phyloP scores from a whole-genome alignment of 768 basidiomycete genomes.

The Hygrocybe punicea region DNA sequence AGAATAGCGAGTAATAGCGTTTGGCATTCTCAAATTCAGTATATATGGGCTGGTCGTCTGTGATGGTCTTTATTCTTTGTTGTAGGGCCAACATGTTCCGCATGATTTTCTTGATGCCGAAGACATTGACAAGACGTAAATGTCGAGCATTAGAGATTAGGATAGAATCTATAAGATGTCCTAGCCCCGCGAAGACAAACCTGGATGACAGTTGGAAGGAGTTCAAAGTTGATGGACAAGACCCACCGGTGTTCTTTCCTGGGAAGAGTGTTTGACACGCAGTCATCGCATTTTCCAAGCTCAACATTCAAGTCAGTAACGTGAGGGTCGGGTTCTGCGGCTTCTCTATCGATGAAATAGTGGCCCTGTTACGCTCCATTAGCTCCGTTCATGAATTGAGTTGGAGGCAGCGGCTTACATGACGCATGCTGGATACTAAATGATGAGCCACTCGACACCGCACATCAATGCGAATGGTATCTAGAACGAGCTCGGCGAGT shows the following conservation, averaged over 20 bases:
- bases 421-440: conserved; percentile 72
- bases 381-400: conserved; percentile 9
- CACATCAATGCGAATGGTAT: conserved; percentile 83
- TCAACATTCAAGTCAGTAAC: conserved; percentile 82
- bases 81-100: conserved; percentile 90
- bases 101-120: conserved; percentile 82
- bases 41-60: conserved; percentile 48
- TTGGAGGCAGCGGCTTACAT: conserved; percentile 43
- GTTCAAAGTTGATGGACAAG: neutral
- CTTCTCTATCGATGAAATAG: conserved; percentile 77
- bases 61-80: conserved; percentile 81
- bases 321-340: conserved; percentile 87
- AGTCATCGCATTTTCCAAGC: conserved; percentile 71
- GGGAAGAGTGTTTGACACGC: conserved; percentile 58
- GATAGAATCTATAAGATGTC: conserved; percentile 78
- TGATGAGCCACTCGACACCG: conserved; percentile 82
- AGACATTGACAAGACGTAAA: conserved; percentile 63
- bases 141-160: conserved; percentile 71
- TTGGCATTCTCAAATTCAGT: conserved; percentile 75
- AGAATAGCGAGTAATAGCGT: conserved; percentile 79
- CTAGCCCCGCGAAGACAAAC: conserved; percentile 84
- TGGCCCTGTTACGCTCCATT: conserved; percentile 58
- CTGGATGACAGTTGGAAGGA: conserved; percentile 38
- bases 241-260: conserved; percentile 65
- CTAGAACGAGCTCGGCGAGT: conserved; percentile 79